A percentile compares a stretch with the other conserved stretches of the same genome.
Conservation (phyloP, 2,329 filamentous ascomycete genomes). For the Fusarium clavum region DNA sequence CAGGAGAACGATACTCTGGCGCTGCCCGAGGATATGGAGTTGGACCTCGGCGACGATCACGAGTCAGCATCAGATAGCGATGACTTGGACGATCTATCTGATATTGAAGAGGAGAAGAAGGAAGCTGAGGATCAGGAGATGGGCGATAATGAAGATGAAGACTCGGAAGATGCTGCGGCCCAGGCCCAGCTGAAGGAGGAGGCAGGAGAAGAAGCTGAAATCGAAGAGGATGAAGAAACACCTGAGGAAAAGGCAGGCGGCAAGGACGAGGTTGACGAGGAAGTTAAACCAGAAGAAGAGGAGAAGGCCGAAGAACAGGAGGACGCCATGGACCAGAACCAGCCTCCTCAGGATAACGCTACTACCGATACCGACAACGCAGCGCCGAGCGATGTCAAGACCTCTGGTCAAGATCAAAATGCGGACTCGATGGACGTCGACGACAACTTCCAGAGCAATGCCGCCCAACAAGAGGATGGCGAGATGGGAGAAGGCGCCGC, state of each 20-base stretch:
- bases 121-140: slow-evolving; percentile 56
- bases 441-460: slow-evolving; percentile 68
- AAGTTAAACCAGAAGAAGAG: slow-evolving; percentile 59
- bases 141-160: slow-evolving; percentile 50
- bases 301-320: slow-evolving; percentile 66
- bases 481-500: slow-evolving; percentile 73
- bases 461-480: slow-evolving; percentile 73
- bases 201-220: slow-evolving; percentile 62
- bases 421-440: slow-evolving; percentile 72
- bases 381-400: slow-evolving; percentile 72
- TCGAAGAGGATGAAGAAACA: slow-evolving; percentile 67
- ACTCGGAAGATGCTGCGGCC: slow-evolving; percentile 54
- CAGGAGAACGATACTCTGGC: slow-evolving; percentile 86
- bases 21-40: slow-evolving; percentile 87
- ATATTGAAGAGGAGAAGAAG: slow-evolving; percentile 60
- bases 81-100: slow-evolving; percentile 68
- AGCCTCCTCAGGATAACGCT: slow-evolving; percentile 59
- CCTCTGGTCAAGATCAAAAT: slow-evolving; percentile 73
- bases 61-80: slow-evolving; percentile 67
- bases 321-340: slow-evolving; percentile 57
- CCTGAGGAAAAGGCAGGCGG: slow-evolving; percentile 58
- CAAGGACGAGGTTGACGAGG: slow-evolving; percentile 61
- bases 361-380: slow-evolving; percentile 70
- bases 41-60: slow-evolving; percentile 81
- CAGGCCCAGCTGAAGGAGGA: slow-evolving; percentile 54